These are phyloP conservation scores for Eleusine indica DNA, from an alignment of 176 grass and related monocot genomes.

Conservation along the genomic window DNA sequence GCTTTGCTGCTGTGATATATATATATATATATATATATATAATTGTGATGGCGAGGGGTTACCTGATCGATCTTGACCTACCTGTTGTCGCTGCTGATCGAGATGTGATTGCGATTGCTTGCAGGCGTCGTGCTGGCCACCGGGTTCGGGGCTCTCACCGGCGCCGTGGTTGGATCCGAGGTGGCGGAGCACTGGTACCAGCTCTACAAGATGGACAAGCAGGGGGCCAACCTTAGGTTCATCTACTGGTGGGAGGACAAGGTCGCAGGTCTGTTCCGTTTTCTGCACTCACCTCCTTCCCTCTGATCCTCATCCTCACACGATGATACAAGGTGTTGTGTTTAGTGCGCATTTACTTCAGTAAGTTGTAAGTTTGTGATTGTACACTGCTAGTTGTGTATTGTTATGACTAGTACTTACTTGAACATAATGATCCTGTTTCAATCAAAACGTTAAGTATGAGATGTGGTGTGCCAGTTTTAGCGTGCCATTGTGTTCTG, in stretches of 20 bases:
- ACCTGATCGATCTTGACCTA: conserved; percentile 14
- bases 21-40: too few relatives aligned
- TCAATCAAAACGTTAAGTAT: background rate
- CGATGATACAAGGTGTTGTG: background rate
- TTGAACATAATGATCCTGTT: background rate
- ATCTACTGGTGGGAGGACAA: conserved; percentile 99
- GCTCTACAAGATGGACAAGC: conserved; percentile 94
- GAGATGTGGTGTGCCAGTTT: conserved; percentile 9
- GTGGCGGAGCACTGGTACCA: conserved; percentile 92
- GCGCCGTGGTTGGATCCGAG: conserved; percentile 76
- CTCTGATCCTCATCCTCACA: background rate
- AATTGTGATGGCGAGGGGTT: too few relatives aligned
- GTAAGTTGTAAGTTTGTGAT: background rate
- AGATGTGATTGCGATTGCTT: background rate
- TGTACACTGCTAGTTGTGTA: background rate
- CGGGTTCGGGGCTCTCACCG: conserved; percentile 77
- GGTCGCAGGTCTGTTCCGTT: conserved; percentile 65
- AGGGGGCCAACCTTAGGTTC: conserved; percentile 84
- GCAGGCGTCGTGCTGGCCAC: conserved; percentile 81
- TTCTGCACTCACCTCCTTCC: background rate
- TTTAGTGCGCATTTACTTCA: background rate
- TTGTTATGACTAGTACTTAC: background rate
- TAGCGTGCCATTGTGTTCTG: background rate
- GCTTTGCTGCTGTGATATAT: too few relatives aligned
- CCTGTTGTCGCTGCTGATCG: conserved; percentile 12